phyloP scores from a whole-genome alignment of 1,139 yeast species.

The Suhomyces atakaporum region DNA sequence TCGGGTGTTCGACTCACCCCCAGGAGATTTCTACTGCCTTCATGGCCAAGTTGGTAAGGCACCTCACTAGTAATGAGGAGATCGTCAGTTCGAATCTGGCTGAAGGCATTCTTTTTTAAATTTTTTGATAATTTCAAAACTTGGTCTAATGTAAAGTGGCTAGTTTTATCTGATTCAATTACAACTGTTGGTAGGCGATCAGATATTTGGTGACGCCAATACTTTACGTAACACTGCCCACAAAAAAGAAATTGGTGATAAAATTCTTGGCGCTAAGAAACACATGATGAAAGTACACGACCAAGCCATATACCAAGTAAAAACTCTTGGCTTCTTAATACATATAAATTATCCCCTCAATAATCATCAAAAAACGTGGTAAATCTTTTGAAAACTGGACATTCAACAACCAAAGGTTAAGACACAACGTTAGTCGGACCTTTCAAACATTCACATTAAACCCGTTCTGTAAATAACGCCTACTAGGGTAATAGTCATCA shows the following conservation, averaged over 20 bases:
- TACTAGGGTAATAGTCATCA: constrained; percentile 13
- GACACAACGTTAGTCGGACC: too few relatives aligned
- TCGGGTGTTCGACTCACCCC: constrained; percentile 88
- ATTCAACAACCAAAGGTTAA: not conserved
- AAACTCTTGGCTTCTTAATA: constrained; percentile 13
- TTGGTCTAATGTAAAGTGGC: not conserved
- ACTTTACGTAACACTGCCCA: constrained; percentile 3
- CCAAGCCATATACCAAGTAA: constrained; percentile 7
- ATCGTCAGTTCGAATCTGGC: constrained; percentile 86
- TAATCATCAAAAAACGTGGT: not conserved
- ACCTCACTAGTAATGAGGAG: constrained; percentile 90
- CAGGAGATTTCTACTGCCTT: constrained; percentile 54
- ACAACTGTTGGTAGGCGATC: not conserved
- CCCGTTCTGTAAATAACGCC: constrained; percentile 1
- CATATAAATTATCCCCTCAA: constrained; percentile 5
- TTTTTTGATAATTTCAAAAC: not conserved
- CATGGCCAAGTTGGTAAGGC: constrained; percentile 83
- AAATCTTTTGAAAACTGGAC: not conserved
- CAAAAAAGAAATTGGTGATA: constrained; percentile 9
- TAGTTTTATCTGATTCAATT: not conserved
- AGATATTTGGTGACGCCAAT: constrained; percentile 1
- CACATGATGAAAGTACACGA: constrained; percentile 7
- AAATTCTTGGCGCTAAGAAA: constrained; percentile 16
- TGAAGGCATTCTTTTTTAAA: constrained; percentile 58
- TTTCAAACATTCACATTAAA: not conserved